Conservation (phyloP, 1,284 basidiomycete genomes). For the Rhizopogon hawkerae region DNA sequence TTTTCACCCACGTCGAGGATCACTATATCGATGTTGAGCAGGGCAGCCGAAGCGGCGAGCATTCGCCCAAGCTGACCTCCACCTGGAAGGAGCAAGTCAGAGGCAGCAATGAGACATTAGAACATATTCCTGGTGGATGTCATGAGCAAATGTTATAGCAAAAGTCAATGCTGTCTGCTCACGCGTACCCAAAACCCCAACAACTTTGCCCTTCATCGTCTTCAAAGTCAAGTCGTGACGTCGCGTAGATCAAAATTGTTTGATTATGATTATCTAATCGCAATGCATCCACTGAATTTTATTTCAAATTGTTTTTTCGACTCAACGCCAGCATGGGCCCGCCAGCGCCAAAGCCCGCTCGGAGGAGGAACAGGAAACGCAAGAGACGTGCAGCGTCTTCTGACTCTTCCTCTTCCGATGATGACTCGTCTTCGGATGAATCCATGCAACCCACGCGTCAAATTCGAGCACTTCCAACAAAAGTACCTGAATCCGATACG, state of each 20-base stretch:
- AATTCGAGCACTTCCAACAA: neutral
- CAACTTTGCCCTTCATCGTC: conserved; percentile 21
- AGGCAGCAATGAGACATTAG: neutral
- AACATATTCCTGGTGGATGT: neutral
- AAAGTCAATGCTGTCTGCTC: conserved; percentile 7
- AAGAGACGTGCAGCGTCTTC: conserved; percentile 42
- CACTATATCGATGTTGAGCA: conserved; percentile 81
- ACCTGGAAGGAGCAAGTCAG: conserved; percentile 42
- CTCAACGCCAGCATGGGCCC: conserved; percentile 18
- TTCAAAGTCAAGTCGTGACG: neutral
- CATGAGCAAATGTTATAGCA: neutral
- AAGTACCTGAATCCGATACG: conserved; percentile 7
- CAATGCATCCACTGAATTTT: neutral
- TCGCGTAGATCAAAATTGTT: neutral
- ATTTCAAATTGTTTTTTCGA: neutral
- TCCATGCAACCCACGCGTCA: conserved; percentile 4
- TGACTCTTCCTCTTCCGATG: conserved; percentile 37
- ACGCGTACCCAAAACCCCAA: conserved; percentile 25
- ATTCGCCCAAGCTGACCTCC: conserved; percentile 98
- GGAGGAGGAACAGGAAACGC: conserved; percentile 44
- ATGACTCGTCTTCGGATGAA: conserved; percentile 20
- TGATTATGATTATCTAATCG: conserved; percentile 1
- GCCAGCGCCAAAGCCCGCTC: conserved; percentile 24
- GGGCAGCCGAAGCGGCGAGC: conserved; percentile 86
- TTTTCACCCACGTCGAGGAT: conserved; percentile 79